Evolutionary conservation across 768 basidiomycete species (phyloP).

Genomic region (Psilocybe cubensis): DNA sequence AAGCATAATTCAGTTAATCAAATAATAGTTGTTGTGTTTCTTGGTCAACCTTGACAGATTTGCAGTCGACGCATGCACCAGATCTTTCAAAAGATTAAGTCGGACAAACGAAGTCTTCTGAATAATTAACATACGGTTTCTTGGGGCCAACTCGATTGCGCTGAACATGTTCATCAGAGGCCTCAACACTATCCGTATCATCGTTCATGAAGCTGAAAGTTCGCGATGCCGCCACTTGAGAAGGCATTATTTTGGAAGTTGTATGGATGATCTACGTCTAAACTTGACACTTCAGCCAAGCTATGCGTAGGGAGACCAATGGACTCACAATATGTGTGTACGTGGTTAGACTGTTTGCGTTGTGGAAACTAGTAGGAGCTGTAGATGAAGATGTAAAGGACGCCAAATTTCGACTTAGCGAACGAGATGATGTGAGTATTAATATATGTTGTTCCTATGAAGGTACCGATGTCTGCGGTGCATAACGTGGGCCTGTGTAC

Average conservation of each 20-base stretch:
- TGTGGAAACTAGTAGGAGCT: not conserved
- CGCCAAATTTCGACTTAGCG: not conserved
- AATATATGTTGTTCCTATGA: not conserved
- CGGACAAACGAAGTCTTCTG: conserved; percentile 1
- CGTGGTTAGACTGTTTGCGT: not conserved
- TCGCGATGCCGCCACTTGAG: conserved; percentile 13
- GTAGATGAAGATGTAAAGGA: not conserved
- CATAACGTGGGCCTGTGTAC: not conserved
- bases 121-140: conserved; percentile 20
- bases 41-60: conserved; percentile 52
- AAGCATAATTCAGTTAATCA: not conserved
- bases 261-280: not conserved
- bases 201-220: conserved; percentile 16
- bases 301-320: not conserved
- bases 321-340: not conserved
- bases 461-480: conserved; percentile 13
- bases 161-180: conserved; percentile 5
- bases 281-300: not conserved
- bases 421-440: not conserved
- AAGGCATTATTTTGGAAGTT: conserved; percentile 11
- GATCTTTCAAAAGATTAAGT: conserved; percentile 33
- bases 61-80: conserved; percentile 61
- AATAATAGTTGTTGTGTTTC: not conserved
- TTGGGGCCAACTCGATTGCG: conserved; percentile 9
- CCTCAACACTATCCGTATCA: conserved; percentile 20